A percentile compares a stretch with the other conserved stretches of the same genome.
Conservation (phyloP, 2,329 filamentous ascomycete species). For the Colletotrichum theobromicola region DNA sequence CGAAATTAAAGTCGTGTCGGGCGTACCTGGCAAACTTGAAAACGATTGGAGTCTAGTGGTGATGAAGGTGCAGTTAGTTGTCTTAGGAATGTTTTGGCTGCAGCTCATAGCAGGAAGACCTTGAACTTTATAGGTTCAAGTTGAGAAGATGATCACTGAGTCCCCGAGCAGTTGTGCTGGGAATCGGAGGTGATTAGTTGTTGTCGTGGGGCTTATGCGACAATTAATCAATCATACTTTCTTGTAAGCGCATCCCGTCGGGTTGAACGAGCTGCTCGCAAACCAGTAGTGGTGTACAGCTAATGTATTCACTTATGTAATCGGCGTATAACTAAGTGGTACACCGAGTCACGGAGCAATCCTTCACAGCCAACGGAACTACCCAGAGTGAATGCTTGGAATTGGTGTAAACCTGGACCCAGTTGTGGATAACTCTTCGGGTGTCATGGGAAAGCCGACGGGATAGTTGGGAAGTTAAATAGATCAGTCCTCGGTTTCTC, state of each 20-base stretch:
- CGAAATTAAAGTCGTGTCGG: not conserved
- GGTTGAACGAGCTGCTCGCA: not conserved
- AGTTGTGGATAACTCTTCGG: not conserved
- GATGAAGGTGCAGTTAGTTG: not conserved
- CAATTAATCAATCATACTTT: not conserved
- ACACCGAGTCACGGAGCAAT: not conserved
- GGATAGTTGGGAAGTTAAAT: not conserved
- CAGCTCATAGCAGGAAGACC: rapidly evolving
- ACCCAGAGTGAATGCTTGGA: not conserved
- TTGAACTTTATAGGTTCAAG: not conserved
- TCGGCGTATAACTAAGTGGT: not conserved
- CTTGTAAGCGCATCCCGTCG: not conserved
- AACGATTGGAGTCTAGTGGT: not conserved
- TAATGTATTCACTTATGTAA: not conserved
- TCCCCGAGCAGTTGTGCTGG: not conserved
- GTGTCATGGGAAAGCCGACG: not conserved
- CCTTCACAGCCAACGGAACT: not conserved
- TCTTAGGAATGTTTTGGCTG: rapidly evolving
- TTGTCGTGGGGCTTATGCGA: not conserved
- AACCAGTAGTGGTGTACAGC: not conserved
- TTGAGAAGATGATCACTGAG: not conserved
- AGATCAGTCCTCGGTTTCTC: not conserved
- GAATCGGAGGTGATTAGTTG: not conserved
- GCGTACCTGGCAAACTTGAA: not conserved
- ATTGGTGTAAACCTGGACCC: not conserved